phyloP scores from a whole-genome alignment of 805 yeast genomes.

The Millerozyma miso region DNA sequence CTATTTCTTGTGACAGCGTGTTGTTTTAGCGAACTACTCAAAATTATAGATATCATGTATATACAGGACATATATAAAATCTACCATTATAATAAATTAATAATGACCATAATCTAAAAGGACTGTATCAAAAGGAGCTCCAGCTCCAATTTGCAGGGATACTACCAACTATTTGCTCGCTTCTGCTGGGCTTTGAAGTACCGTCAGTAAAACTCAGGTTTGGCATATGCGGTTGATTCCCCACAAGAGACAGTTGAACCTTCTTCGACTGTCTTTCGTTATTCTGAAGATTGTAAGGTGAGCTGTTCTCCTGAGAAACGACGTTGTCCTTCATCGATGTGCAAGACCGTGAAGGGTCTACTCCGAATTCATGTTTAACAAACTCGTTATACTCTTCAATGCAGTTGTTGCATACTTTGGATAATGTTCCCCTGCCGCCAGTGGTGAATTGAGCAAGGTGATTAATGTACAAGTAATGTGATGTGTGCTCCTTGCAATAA shows the following conservation, averaged over 20 bases:
- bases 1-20: neutral
- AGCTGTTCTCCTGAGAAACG: neutral
- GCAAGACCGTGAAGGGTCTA: conserved; percentile 3
- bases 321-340: neutral
- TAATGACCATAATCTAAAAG: neutral
- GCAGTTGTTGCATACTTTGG: conserved; percentile 69
- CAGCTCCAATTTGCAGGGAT: conserved; percentile 79
- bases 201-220: neutral
- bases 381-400: conserved; percentile 55
- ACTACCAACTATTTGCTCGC: conserved; percentile 40
- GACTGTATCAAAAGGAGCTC: conserved; percentile 54
- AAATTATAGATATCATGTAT: neutral
- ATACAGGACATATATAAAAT: neutral
- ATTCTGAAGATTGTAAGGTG: neutral
- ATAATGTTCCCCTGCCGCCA: conserved; percentile 62
- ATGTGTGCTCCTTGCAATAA: conserved; percentile 66
- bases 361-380: conserved; percentile 39
- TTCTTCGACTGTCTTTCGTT: neutral
- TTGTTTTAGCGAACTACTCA: neutral
- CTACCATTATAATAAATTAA: neutral
- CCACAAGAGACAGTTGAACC: neutral
- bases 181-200: conserved; percentile 2
- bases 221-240: neutral
- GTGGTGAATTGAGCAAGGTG: conserved; percentile 60
- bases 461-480: conserved; percentile 52